A percentile compares a stretch with the other conserved stretches of the same genome.
These are phyloP conservation scores for Pseudoscleropodium purum DNA, from an alignment of 225 moss, liverwort and hornwort species.

Conservation along the genomic window DNA sequence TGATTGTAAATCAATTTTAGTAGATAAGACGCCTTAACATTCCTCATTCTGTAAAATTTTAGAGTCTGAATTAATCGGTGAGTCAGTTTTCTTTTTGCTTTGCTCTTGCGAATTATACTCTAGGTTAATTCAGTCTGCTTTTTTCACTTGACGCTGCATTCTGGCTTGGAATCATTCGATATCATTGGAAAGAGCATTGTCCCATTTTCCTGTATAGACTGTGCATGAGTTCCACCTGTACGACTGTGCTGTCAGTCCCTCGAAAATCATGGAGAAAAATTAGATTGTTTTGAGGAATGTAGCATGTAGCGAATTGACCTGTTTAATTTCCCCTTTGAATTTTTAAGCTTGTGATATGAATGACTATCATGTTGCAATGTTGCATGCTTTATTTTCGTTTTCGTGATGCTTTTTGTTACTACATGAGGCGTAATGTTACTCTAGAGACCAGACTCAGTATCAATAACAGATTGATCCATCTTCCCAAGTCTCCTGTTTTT, in stretches of 20 bases:
- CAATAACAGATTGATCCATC: neutral
- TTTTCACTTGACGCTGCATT: neutral
- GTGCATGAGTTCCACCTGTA: neutral
- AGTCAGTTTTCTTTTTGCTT: neutral
- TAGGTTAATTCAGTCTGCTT: neutral
- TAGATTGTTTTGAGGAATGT: neutral
- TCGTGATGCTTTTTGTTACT: neutral
- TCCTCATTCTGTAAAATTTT: neutral
- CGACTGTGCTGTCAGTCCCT: neutral
- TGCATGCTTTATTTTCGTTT: neutral
- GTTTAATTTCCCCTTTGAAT: neutral
- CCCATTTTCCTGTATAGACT: neutral
- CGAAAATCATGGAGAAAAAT: neutral
- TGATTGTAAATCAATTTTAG: neutral
- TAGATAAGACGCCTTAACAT: neutral
- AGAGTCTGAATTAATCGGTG: neutral
- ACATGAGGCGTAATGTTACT: neutral
- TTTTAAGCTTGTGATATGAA: neutral
- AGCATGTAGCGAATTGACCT: neutral
- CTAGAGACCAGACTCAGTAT: neutral
- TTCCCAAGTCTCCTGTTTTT: neutral
- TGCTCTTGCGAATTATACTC: neutral
- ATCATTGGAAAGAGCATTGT: neutral
- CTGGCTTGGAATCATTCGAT: neutral
- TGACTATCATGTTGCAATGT: neutral